phyloP scores from a whole-genome alignment of 352 stramenopile species.

The Phytophthora hibernalis region DNA sequence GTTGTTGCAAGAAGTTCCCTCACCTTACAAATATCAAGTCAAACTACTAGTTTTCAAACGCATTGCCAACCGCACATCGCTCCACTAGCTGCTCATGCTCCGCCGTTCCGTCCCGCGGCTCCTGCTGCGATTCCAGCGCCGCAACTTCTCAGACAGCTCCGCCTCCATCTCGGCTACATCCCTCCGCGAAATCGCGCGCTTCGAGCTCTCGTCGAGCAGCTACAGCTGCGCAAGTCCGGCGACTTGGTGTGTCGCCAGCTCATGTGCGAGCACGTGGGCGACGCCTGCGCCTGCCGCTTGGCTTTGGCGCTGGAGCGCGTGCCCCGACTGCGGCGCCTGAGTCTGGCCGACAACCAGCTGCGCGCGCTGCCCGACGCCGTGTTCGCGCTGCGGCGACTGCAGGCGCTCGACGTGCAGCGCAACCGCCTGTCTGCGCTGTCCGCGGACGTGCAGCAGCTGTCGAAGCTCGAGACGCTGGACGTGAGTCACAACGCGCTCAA shows the following conservation, averaged over 20 bases:
- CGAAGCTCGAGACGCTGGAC: constrained; percentile 67
- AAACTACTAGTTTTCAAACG: too few species aligned
- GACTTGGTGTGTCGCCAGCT: constrained; percentile 93
- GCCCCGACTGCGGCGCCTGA: constrained; percentile 66
- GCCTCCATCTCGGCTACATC: constrained; percentile 30
- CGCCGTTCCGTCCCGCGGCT: background rate
- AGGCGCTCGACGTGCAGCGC: constrained; percentile 63
- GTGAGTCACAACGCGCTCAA: constrained; percentile 62
- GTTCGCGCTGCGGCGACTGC: constrained; percentile 73
- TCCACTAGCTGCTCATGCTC: constrained; percentile 1
- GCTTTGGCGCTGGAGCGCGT: constrained; percentile 80
- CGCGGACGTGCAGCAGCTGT: constrained; percentile 48
- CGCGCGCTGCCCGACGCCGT: constrained; percentile 75
- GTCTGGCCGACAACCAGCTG: constrained; percentile 84
- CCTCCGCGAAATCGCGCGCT: constrained; percentile 75
- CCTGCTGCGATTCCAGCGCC: background rate
- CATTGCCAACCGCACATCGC: background rate
- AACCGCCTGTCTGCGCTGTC: constrained; percentile 73
- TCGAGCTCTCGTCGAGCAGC: constrained; percentile 48
- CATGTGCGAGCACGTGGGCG: constrained; percentile 92
- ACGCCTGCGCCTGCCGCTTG: constrained; percentile 86
- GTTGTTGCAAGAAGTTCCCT: too few species aligned
- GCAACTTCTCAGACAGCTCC: constrained; percentile 10
- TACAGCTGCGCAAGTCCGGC: constrained; percentile 78
- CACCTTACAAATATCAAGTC: too few species aligned